A percentile compares a stretch with the other conserved stretches of the same genome.
These are phyloP conservation scores for Inga laurina DNA, from an alignment of 306 rosid species.

Conservation along the genomic window DNA sequence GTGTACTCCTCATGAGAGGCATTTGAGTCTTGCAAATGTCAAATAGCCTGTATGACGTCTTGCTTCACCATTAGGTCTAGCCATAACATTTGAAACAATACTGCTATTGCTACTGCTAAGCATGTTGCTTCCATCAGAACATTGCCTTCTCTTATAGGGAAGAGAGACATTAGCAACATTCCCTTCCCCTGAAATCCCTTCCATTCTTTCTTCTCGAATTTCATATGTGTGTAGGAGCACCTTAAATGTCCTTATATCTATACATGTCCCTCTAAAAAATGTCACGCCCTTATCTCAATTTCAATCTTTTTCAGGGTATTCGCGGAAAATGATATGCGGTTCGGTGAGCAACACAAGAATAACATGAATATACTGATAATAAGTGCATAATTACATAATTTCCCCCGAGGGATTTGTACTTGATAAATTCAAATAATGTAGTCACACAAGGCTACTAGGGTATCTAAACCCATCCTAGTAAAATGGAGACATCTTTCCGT, in stretches of 20 bases:
- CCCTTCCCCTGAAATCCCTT: conserved; percentile 26
- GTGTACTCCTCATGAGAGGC: conserved; percentile 39
- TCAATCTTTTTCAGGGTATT: too few species aligned
- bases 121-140: conserved; percentile 55
- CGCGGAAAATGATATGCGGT: too few species aligned
- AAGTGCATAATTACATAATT: too few species aligned
- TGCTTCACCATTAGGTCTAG: conserved; percentile 70
- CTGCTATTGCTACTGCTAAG: conserved; percentile 12
- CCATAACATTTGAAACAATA: conserved; percentile 54
- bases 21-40: conserved; percentile 81
- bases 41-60: conserved; percentile 91
- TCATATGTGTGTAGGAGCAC: conserved; percentile 70
- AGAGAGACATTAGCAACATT: conserved; percentile 43
- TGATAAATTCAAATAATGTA: too few species aligned
- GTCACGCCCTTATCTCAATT: too few species aligned
- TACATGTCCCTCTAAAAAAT: neutral
- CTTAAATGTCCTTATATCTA: conserved; percentile 93
- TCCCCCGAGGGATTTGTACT: too few species aligned
- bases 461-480: too few species aligned
- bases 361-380: too few species aligned
- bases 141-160: conserved; percentile 70
- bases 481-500: too few species aligned
- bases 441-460: too few species aligned
- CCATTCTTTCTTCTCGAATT: conserved; percentile 63
- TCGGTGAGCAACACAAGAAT: too few species aligned